These are phyloP conservation scores for Komagataella populi DNA, from an alignment of 805 yeast genomes.

Conservation along the genomic window DNA sequence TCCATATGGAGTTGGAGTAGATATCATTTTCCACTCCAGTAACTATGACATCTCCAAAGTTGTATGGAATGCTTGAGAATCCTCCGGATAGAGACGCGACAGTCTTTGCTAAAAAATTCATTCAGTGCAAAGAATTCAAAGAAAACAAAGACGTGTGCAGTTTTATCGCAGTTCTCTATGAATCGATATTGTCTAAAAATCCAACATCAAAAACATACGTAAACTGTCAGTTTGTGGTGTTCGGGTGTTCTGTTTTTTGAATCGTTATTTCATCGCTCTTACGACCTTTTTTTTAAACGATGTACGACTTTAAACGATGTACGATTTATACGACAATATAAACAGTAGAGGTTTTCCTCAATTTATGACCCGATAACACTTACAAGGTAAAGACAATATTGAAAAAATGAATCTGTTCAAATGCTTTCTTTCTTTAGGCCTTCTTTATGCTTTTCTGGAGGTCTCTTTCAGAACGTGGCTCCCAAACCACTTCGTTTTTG, in stretches of 20 bases:
- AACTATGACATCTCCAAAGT: slow-evolving; percentile 28
- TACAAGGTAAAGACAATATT: neutral
- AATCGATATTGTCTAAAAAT: neutral
- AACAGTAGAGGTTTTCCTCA: neutral
- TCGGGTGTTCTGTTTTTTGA: neutral
- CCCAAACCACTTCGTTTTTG: slow-evolving; percentile 61
- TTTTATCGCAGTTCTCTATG: neutral
- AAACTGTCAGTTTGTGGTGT: neutral
- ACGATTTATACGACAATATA: neutral
- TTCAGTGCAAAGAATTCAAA: slow-evolving; percentile 9
- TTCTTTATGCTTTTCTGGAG: neutral
- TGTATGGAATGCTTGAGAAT: slow-evolving; percentile 38
- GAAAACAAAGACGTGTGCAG: neutral
- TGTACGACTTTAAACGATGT: neutral
- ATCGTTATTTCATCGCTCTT: neutral
- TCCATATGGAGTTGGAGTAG: slow-evolving; percentile 40
- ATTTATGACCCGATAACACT: neutral
- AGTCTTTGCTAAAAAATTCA: slow-evolving; percentile 63
- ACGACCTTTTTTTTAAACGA: neutral
- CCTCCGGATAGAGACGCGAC: slow-evolving; percentile 41
- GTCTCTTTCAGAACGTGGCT: slow-evolving; percentile 29
- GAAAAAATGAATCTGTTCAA: neutral
- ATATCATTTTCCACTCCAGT: slow-evolving; percentile 12
- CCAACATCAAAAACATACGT: neutral
- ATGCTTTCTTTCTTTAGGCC: neutral